Percentiles rank a stretch among this genome's conserved stretches.
Evolutionary conservation across 148 eudicot species (phyloP).

Genomic region (Agrostemma githago): DNA sequence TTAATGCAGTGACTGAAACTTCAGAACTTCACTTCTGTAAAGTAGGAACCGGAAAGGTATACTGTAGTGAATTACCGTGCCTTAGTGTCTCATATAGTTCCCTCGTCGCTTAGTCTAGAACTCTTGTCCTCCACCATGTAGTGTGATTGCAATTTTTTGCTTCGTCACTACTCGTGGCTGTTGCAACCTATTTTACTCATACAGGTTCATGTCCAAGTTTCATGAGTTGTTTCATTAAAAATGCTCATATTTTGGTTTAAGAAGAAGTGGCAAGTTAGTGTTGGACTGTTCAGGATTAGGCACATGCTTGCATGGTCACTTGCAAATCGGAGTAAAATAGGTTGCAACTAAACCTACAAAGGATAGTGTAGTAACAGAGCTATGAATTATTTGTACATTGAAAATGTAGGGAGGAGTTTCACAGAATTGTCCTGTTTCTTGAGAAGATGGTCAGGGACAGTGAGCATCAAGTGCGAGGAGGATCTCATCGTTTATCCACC

Average conservation of each 20-base stretch:
- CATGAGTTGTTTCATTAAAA: background rate
- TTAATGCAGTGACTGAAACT: background rate
- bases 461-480: conserved; percentile 56
- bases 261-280: background rate
- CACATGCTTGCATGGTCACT: background rate
- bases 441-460: conserved; percentile 72
- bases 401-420: conserved; percentile 55
- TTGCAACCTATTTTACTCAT: background rate
- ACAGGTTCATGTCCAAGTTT: background rate
- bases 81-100: background rate
- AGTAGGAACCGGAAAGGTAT: background rate
- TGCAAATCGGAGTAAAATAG: background rate
- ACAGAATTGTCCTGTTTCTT: conserved; percentile 42
- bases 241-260: background rate
- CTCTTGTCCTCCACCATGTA: background rate
- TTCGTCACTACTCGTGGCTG: background rate
- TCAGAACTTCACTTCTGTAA: background rate
- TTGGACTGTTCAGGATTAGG: background rate
- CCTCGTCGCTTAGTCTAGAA: background rate
- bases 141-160: background rate
- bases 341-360: background rate
- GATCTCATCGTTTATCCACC: conserved; percentile 37
- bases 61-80: background rate
- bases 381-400: background rate
- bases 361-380: background rate